A percentile compares a stretch with the other conserved stretches of the same genome.
phyloP scores from a whole-genome alignment of 2,329 filamentous ascomycete genomes.

The Aspergillus melleus region DNA sequence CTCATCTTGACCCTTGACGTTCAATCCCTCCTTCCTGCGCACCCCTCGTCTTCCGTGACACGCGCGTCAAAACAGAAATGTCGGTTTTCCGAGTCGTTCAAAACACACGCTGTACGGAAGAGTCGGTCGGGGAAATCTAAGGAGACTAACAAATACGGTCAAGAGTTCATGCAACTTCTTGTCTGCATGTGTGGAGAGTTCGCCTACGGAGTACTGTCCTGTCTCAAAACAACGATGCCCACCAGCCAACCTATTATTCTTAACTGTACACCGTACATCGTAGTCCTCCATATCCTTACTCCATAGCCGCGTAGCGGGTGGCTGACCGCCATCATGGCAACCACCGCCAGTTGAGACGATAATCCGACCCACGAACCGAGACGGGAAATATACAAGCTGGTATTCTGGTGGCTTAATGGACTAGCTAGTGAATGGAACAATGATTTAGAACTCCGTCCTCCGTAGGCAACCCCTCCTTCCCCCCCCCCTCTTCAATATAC shows the following conservation, averaged over 20 bases:
- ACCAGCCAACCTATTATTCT: conserved; percentile 5
- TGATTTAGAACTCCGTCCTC: neutral
- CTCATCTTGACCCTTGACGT: neutral
- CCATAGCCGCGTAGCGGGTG: conserved; percentile 13
- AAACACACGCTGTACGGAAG: neutral
- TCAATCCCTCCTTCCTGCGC: neutral
- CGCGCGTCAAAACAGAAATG: neutral
- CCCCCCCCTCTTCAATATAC: neutral
- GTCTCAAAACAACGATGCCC: neutral
- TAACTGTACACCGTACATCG: no score
- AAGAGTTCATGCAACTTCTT: conserved; percentile 22
- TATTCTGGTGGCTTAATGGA: neutral
- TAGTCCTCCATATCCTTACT: conserved; percentile 8
- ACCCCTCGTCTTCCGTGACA: neutral
- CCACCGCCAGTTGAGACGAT: neutral
- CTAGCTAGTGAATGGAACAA: no score
- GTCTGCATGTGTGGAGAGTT: conserved; percentile 16
- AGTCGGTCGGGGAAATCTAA: neutral
- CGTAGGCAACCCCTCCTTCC: neutral
- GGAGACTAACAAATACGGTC: neutral
- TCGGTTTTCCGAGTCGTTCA: neutral
- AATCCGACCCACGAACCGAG: neutral
- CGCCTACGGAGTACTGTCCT: neutral
- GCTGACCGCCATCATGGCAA: conserved; percentile 18
- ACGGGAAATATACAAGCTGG: no score